A percentile compares a stretch with the other conserved stretches of the same genome.
These are phyloP conservation scores for Mortierella alpina DNA, from an alignment of 192 early-diverging fungal species.

Conservation along the genomic window DNA sequence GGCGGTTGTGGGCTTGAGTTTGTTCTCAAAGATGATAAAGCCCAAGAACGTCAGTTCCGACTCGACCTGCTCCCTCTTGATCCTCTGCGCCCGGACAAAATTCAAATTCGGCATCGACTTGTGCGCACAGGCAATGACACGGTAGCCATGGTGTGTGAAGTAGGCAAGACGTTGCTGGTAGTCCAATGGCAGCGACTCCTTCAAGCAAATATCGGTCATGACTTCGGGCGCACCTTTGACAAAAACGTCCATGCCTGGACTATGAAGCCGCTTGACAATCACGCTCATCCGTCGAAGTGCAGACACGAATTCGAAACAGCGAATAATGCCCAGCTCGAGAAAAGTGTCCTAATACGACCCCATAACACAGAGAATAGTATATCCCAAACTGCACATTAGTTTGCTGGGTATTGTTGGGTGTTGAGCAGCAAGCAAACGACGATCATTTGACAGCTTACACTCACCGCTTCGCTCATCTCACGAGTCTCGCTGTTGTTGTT, in stretches of 20 bases:
- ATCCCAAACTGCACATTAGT: too few species aligned
- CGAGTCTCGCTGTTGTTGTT: slow-evolving; percentile 34
- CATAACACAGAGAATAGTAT: neutral
- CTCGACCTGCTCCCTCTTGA: slow-evolving; percentile 90
- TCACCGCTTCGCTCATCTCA: slow-evolving; percentile 18
- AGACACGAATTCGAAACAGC: slow-evolving; percentile 94
- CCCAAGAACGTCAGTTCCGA: slow-evolving; percentile 88
- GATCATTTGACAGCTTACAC: neutral
- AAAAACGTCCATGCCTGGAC: slow-evolving; percentile 80
- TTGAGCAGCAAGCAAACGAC: neutral
- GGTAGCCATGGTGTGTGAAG: slow-evolving; percentile 96
- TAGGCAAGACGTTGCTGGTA: slow-evolving; percentile 82
- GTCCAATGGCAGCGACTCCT: slow-evolving; percentile 86
- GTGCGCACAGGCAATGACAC: slow-evolving; percentile 94
- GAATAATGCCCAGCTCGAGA: slow-evolving; percentile 83
- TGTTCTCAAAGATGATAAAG: slow-evolving; percentile 99
- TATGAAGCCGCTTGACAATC: slow-evolving; percentile 79
- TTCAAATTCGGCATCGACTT: slow-evolving; percentile 75
- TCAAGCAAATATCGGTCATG: slow-evolving; percentile 87
- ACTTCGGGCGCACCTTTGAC: slow-evolving; percentile 99
- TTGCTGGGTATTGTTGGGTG: neutral
- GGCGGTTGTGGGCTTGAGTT: slow-evolving; percentile 89
- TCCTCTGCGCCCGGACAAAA: slow-evolving; percentile 81
- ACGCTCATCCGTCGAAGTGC: slow-evolving; percentile 92
- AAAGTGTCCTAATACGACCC: slow-evolving; percentile 21